Evolutionary conservation across 2,329 filamentous ascomycete species (phyloP), one percentile per base, ranked within the genome.

Genomic region (Neofusicoccum laricinum): DNA sequence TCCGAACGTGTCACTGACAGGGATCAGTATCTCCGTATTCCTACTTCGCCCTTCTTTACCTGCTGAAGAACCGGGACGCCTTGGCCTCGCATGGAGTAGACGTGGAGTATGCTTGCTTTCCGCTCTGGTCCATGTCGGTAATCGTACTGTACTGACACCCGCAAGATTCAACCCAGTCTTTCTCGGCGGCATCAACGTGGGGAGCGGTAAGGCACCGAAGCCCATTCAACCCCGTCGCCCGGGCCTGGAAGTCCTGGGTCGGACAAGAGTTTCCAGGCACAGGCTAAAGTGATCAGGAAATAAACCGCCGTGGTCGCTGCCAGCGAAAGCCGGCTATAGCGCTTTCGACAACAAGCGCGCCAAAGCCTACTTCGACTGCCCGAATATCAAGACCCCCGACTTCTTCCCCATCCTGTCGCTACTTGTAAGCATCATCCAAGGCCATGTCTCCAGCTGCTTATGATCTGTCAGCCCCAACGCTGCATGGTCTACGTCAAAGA

Each of bases 271-370:
- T 6, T 30, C 25, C 25, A 30, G 2, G 25, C 25, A 30, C 25
- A 30, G 6, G 25, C 32, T 58, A 36, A 58, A 36, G 32, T 2
- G 2, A 36, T 36, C 57, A 86, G 89, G 89, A 57, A 94, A 95
- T 75, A 86, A 86, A 68, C 90, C 91, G 0, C 91, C 91, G 0
- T 93, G 90, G 89, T 81, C 81, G 0, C 80, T 91, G 34, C 85
- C 87, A 1, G 87, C 86, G 48, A 93, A 93, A 79, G 87, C 84
- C 21, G 74, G 71, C 1, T 88, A 92, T 71, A 79, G 83, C 55
- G 69, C 69, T 30, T 83, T 79, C 65, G 85, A 88, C 69, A 70
- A 70, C 2, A 70, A 73, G 19, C 77, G 85, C 48, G 82, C 83
- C n/a, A 78, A 80, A 65, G 77, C 76, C 61, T 83, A 86, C 69